A percentile compares a stretch with the other conserved stretches of the same genome.
Evolutionary conservation across 2,329 filamentous ascomycete species (phyloP).

Genomic region (Didymellaceae sp.): DNA sequence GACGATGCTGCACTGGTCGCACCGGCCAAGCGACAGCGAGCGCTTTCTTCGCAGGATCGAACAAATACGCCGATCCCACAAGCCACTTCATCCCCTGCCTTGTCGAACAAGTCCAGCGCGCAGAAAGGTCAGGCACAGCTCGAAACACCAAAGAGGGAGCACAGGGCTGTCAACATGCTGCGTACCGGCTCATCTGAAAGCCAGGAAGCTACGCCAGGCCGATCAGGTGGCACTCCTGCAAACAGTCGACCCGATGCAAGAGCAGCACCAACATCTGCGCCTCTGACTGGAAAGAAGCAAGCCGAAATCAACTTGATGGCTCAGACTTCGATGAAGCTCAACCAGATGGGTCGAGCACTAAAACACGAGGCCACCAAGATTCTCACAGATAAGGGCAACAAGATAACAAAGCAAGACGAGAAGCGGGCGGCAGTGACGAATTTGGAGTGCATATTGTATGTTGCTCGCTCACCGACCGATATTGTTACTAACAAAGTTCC

Average conservation of each 20-base stretch:
- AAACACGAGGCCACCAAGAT: slow-evolving; percentile 55
- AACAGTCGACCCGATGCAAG: slow-evolving; percentile 33
- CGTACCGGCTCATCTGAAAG: slow-evolving; percentile 45
- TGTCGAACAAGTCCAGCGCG: slow-evolving; percentile 37
- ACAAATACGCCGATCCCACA: slow-evolving; percentile 42
- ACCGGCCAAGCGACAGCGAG: slow-evolving; percentile 43
- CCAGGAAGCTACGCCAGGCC: slow-evolving; percentile 44
- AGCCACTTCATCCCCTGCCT: slow-evolving; percentile 35
- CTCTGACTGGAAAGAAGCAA: slow-evolving; percentile 39
- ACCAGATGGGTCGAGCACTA: slow-evolving; percentile 52
- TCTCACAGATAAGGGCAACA: slow-evolving; percentile 31
- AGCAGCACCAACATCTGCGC: slow-evolving; percentile 38
- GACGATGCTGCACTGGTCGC: slow-evolving; percentile 40
- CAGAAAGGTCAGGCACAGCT: slow-evolving; percentile 40
- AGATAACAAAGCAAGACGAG: slow-evolving; percentile 40
- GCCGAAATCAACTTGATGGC: slow-evolving; percentile 47
- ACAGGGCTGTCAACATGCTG: slow-evolving; percentile 45
- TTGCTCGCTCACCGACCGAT: not conserved
- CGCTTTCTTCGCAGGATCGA: slow-evolving; percentile 38
- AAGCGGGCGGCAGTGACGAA: slow-evolving; percentile 51
- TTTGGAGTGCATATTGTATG: slow-evolving; percentile 55
- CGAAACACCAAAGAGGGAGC: slow-evolving; percentile 46
- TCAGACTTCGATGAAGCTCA: slow-evolving; percentile 49
- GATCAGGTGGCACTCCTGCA: slow-evolving; percentile 40
- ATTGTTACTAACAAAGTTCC: slow-evolving; percentile 22